A percentile compares a stretch with the other conserved stretches of the same genome.
Evolutionary conservation across 2,329 filamentous ascomycete species (phyloP).

Genomic region (Talaromyces sp.): DNA sequence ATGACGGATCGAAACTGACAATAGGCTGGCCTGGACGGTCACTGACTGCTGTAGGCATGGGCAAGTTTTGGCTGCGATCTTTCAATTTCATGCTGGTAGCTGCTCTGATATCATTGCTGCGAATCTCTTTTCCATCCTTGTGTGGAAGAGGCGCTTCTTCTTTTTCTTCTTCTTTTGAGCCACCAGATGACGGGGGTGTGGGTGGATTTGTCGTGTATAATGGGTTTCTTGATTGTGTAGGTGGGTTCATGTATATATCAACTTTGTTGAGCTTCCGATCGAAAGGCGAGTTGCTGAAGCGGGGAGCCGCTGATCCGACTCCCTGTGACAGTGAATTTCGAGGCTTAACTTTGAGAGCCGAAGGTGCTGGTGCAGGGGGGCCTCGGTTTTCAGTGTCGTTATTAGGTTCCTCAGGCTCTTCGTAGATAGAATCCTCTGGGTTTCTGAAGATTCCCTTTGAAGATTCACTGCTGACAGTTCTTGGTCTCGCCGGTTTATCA

Average conservation of each 20-base stretch:
- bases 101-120: constrained; percentile 78
- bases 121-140: constrained; percentile 76
- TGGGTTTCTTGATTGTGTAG: constrained; percentile 74
- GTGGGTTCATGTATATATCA: constrained; percentile 80
- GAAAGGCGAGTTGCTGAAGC: constrained; percentile 35
- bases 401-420: constrained; percentile 63
- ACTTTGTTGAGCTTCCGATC: constrained; percentile 46
- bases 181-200: constrained; percentile 15
- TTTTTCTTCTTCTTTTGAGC: constrained; percentile 8
- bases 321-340: constrained; percentile 55
- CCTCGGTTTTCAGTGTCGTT: constrained; percentile 17
- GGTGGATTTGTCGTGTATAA: constrained; percentile 66
- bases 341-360: constrained; percentile 52
- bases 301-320: neutral
- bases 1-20: constrained; percentile 89
- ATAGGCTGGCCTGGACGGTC: constrained; percentile 86
- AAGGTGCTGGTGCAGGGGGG: constrained; percentile 25
- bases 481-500: constrained; percentile 17
- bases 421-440: constrained; percentile 66
- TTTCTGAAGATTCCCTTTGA: constrained; percentile 52
- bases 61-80: constrained; percentile 80
- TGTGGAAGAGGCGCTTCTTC: constrained; percentile 47
- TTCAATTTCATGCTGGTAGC: constrained; percentile 85
- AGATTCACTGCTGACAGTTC: constrained; percentile 31
- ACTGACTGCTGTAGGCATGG: constrained; percentile 84